Evolutionary conservation across 2,329 filamentous ascomycete genomes (phyloP).

Genomic region (Plenodomus lindquistii): DNA sequence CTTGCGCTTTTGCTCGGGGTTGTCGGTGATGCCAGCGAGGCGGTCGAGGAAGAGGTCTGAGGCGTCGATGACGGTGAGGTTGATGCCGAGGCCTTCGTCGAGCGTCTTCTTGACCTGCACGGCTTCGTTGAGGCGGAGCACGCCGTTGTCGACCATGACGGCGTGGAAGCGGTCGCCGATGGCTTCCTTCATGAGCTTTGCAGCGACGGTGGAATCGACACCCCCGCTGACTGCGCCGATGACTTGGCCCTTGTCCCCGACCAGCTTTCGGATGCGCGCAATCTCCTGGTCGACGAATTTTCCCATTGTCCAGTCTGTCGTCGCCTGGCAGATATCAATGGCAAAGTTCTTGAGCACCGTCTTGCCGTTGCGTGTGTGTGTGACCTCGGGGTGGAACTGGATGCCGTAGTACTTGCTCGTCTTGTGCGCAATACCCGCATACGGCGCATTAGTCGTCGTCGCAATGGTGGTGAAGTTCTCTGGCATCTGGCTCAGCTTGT

Average conservation of each 20-base stretch:
- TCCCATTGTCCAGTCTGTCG: constrained; percentile 81
- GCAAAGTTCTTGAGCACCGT: constrained; percentile 81
- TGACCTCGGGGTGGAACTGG: constrained; percentile 89
- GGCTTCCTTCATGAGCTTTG: constrained; percentile 82
- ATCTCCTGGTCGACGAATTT: constrained; percentile 84
- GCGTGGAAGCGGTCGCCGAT: constrained; percentile 86
- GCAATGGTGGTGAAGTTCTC: constrained; percentile 74
- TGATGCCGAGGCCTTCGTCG: constrained; percentile 79
- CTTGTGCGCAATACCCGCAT: constrained; percentile 76
- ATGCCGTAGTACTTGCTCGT: constrained; percentile 75
- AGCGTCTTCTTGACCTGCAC: constrained; percentile 80
- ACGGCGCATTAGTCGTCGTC: constrained; percentile 74
- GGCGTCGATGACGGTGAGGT: constrained; percentile 84
- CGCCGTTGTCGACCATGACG: constrained; percentile 81
- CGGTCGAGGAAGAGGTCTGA: constrained; percentile 74
- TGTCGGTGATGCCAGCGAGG: constrained; percentile 71
- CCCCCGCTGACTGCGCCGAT: constrained; percentile 80
- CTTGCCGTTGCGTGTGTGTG: constrained; percentile 70
- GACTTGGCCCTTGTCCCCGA: constrained; percentile 81
- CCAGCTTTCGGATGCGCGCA: constrained; percentile 74
- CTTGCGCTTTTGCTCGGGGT: constrained; percentile 88
- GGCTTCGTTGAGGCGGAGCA: constrained; percentile 85
- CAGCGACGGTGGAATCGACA: constrained; percentile 87
- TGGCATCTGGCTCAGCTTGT: constrained; percentile 79
- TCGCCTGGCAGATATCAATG: constrained; percentile 77